phyloP scores from a whole-genome alignment of 140 eudicot species.

The Ambrosia hybrid region DNA sequence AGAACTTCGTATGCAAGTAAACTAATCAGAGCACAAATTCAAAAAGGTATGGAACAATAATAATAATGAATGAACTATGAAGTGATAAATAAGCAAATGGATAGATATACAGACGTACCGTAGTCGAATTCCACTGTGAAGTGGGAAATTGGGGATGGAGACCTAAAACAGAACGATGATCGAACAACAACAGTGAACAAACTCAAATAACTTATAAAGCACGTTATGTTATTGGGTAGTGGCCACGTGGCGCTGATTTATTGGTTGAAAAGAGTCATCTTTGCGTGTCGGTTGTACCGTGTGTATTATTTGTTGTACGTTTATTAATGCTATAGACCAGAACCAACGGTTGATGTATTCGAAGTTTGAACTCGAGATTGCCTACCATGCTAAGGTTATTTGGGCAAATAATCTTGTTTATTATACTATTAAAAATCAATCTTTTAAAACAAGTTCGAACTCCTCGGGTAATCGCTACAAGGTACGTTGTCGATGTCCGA shows the following conservation, averaged over 20 bases:
- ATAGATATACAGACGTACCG: constrained; percentile 7
- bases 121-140: constrained; percentile 27
- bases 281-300: constrained; percentile 17
- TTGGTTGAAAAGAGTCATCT: constrained; percentile 14
- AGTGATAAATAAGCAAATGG: constrained; percentile 6
- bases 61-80: constrained; percentile 2
- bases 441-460: too few relatives aligned
- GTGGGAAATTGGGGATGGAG: constrained; percentile 10
- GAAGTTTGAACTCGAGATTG: too few relatives aligned
- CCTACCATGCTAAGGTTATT: too few relatives aligned
- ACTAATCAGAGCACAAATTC: neutral
- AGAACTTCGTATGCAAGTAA: too few relatives aligned
- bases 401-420: too few relatives aligned
- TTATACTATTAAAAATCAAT: too few relatives aligned
- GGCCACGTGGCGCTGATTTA: constrained; percentile 7
- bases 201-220: too few relatives aligned
- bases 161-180: constrained; percentile 13
- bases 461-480: too few relatives aligned
- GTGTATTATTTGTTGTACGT: constrained; percentile 6
- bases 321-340: too few relatives aligned
- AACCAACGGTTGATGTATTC: too few relatives aligned
- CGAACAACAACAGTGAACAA: neutral
- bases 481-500: too few relatives aligned
- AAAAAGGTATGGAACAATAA: neutral
- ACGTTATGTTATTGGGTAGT: constrained; percentile 2